Evolutionary conservation across 2,329 filamentous ascomycete species (phyloP), one percentile per base, ranked within the genome.

Genomic region (Aspergillus jensenii): DNA sequence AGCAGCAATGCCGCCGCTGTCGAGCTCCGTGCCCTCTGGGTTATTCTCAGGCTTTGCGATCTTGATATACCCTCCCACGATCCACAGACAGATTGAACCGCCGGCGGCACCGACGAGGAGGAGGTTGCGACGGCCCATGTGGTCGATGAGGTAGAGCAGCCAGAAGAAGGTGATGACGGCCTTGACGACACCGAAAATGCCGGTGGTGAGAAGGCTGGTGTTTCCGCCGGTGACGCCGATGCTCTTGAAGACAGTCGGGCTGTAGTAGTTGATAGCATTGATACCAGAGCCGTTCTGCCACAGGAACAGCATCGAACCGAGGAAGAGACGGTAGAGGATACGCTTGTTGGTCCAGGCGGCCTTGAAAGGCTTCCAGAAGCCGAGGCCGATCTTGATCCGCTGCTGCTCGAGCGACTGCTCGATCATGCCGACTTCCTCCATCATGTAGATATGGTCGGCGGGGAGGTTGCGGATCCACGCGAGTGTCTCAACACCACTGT

Each of bases 251-350:
- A 91, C 83, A 0, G 84, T 88, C 0, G 88, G 88, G 1, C 79
- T 82, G 73, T 88, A 90, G 76, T 91, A 91, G 78, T 91, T 91
- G 77, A 90, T 87, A 19, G 89, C 88, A 65, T 91, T 91, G 77
- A 91, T 91, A 2, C 89, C 89, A 3, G 78, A 82, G 50, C 87
- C 87, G 66, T 93, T 93, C 74, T 93, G 90, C 82, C 87, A 91
- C 53, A 93, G 78, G 79, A 93, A 93, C 19, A 93, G 80, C 67
- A 90, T 83, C 55, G 84, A 83, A 47, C 90, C 90, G 11, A 93
- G 81, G 71, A 90, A 84, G 74, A 93, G 87, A 43, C 90, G 84
- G 79, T 86, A 90, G 63, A 84, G 84, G 25, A 90, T 82, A 67
- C 82, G 82, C 58, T 76, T 79, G 63, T 84, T 76, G 64, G 79